phyloP scores from a whole-genome alignment of 1,284 basidiomycete species.

The Leccinum subrobustum region DNA sequence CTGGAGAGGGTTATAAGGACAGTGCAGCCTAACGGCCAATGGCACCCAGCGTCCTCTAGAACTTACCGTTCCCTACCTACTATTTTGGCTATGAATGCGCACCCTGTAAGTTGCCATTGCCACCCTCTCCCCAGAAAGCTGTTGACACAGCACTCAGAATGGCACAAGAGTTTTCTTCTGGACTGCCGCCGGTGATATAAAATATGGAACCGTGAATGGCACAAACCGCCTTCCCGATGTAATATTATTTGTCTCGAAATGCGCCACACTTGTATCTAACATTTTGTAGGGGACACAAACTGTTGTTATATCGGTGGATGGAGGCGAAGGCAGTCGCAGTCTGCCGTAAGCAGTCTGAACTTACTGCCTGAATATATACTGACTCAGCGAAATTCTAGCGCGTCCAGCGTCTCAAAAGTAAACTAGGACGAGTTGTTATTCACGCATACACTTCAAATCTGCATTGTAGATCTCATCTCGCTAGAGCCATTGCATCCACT shows the following conservation, averaged over 20 bases:
- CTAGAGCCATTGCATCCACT: constrained; percentile 35
- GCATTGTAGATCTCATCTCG: constrained; percentile 31
- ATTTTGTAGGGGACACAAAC: constrained; percentile 56
- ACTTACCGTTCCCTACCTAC: constrained; percentile 28
- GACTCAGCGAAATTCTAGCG: constrained; percentile 36
- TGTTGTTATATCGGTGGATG: constrained; percentile 50
- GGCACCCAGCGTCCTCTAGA: constrained; percentile 18
- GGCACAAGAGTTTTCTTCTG: constrained; percentile 69
- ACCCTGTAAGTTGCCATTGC: constrained; percentile 42
- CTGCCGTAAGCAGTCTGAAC: constrained; percentile 52
- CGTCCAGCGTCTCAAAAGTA: constrained; percentile 50
- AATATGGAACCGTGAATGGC: constrained; percentile 55
- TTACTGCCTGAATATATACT: constrained; percentile 9
- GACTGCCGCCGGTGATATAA: constrained; percentile 48
- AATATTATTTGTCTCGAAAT: constrained; percentile 23
- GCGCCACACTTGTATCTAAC: constrained; percentile 8
- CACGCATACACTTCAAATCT: constrained; percentile 15
- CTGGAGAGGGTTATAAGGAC: constrained; percentile 29
- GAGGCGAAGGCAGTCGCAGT: constrained; percentile 38
- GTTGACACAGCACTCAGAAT: constrained; percentile 40
- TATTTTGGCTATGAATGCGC: constrained; percentile 69
- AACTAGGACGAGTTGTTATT: constrained; percentile 30
- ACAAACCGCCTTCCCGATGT: constrained; percentile 54
- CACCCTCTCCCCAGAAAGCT: constrained; percentile 1
- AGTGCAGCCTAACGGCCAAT: constrained; percentile 17